phyloP scores from a whole-genome alignment of 1,284 basidiomycete genomes.

The Papiliotrema terrestris region DNA sequence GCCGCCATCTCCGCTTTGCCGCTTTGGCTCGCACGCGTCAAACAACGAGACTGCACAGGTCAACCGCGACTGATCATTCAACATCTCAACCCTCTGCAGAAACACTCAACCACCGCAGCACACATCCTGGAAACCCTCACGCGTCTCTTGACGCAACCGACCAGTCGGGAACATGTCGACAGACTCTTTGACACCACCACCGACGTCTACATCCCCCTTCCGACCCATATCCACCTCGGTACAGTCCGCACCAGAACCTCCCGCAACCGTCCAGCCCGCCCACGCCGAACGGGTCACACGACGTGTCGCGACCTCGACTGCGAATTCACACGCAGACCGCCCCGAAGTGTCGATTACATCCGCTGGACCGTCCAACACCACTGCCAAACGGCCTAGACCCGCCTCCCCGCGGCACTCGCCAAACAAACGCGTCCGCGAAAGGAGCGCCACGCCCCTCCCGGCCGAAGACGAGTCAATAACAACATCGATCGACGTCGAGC shows the following conservation, averaged over 20 bases:
- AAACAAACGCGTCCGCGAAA: background rate
- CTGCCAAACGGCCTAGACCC: background rate
- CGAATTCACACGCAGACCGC: background rate
- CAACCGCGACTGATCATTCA: background rate
- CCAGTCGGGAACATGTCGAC: background rate
- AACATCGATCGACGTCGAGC: background rate
- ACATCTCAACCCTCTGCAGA: no score
- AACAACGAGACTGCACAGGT: background rate
- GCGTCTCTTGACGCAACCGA: no score
- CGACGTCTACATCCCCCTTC: background rate
- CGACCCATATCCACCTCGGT: background rate
- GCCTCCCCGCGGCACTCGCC: background rate
- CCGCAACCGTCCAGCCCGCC: background rate
- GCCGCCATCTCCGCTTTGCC: no score
- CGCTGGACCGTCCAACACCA: no score
- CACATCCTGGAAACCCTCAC: no score
- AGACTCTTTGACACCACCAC: conserved; percentile 1
- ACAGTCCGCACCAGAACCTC: background rate
- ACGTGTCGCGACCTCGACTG: background rate
- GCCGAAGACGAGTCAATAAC: background rate
- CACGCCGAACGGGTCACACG: background rate
- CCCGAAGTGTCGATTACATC: no score
- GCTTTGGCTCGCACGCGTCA: no score
- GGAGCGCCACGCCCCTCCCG: background rate
- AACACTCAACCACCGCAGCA: background rate